These are phyloP conservation scores for Arthromyces matolae DNA, from an alignment of 768 basidiomycete genomes.

Conservation along the genomic window DNA sequence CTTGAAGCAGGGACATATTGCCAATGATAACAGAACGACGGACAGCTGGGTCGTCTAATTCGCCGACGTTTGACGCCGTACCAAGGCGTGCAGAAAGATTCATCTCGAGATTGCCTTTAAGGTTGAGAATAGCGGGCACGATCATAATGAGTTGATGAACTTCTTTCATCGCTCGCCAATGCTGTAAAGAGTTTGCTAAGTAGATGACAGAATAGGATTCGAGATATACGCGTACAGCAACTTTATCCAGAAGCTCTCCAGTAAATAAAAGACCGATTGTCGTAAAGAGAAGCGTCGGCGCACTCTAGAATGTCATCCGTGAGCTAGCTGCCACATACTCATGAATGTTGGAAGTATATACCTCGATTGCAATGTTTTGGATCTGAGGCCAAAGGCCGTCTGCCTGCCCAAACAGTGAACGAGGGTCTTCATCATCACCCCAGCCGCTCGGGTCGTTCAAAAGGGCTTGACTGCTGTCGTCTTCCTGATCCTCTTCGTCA, in stretches of 20 bases:
- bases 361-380: conserved; percentile 67
- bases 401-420: conserved; percentile 17
- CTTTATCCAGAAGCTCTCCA: conserved; percentile 82
- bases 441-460: no score
- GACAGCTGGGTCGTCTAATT: conserved; percentile 68
- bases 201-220: not conserved
- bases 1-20: conserved; percentile 83
- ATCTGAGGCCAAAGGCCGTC: conserved; percentile 50
- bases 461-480: conserved; percentile 43
- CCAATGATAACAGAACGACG: conserved; percentile 71
- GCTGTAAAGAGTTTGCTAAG: conserved; percentile 37
- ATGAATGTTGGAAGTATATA: conserved; percentile 28
- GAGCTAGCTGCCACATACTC: not conserved
- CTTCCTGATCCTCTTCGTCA: conserved; percentile 27
- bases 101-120: conserved; percentile 99
- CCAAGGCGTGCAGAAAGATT: conserved; percentile 94
- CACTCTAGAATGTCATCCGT: conserved; percentile 48
- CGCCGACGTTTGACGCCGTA: conserved; percentile 91
- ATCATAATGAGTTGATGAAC: conserved; percentile 97
- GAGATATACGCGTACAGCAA: conserved; percentile 61
- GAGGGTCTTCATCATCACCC: no score
- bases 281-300: conserved; percentile 82
- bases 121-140: conserved; percentile 88
- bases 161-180: conserved; percentile 84
- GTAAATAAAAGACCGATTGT: conserved; percentile 85